Percentiles rank a stretch among this genome's conserved stretches.
These are phyloP conservation scores for Naganishia sp. DNA, from an alignment of 1,284 basidiomycete genomes.

Conservation along the genomic window DNA sequence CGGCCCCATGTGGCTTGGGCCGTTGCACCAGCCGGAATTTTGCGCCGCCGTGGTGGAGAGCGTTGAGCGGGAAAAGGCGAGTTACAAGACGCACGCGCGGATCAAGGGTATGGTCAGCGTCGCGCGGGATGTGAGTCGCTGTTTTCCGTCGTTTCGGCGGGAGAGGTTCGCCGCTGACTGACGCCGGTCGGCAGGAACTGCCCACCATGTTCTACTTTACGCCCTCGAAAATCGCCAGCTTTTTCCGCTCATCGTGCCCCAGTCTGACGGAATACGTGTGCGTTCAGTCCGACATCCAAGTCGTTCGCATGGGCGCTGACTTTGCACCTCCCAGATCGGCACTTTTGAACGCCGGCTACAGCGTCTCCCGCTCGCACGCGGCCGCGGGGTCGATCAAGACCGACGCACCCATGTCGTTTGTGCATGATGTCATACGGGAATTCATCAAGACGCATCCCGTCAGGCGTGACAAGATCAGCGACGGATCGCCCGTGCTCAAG, in stretches of 20 bases:
- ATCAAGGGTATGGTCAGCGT: constrained; percentile 96
- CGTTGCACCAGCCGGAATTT: constrained; percentile 78
- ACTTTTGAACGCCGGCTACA: constrained; percentile 79
- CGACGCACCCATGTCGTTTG: constrained; percentile 67
- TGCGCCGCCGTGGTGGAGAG: constrained; percentile 73
- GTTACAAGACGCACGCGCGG: constrained; percentile 76
- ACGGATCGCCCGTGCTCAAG: constrained; percentile 66
- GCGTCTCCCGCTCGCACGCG: constrained; percentile 87
- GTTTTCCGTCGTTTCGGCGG: background rate
- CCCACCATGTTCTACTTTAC: constrained; percentile 87
- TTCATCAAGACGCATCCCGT: constrained; percentile 78
- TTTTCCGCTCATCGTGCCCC: constrained; percentile 80
- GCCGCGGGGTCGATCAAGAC: constrained; percentile 89
- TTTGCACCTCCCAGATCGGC: constrained; percentile 64
- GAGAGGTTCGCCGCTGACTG: background rate
- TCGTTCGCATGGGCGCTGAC: background rate
- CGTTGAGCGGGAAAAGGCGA: constrained; percentile 60
- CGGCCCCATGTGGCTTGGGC: constrained; percentile 95
- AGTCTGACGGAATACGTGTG: constrained; percentile 60
- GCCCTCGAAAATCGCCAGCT: constrained; percentile 73
- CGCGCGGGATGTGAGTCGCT: constrained; percentile 73
- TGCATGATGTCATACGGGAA: constrained; percentile 80
- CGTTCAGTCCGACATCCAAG: constrained; percentile 45
- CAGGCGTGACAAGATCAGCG: constrained; percentile 73
- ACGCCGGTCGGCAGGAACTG: constrained; percentile 64